Percentiles rank a stretch among this genome's conserved stretches.
Evolutionary conservation across 2,329 filamentous ascomycete genomes (phyloP).

Genomic region (Verticillium longisporum): DNA sequence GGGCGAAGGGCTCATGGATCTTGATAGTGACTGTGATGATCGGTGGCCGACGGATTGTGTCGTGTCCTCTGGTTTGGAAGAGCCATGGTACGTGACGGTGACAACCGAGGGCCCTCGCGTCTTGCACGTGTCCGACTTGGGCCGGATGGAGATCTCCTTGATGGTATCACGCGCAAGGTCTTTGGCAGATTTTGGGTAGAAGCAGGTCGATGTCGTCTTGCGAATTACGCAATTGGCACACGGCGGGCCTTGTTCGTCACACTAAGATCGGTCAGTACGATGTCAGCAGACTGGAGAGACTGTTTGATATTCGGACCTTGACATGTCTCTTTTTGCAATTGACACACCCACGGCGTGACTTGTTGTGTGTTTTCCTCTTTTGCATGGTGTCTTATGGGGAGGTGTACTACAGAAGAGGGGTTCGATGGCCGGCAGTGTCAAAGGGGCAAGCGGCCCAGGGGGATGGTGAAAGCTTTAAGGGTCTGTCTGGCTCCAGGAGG

Average conservation of each 20-base stretch:
- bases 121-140: not conserved
- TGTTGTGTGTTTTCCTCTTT: conserved; percentile 3
- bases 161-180: not conserved
- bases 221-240: conserved; percentile 24
- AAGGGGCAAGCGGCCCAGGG: too few species aligned
- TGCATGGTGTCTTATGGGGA: not conserved
- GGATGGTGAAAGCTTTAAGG: not conserved
- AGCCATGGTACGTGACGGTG: not conserved
- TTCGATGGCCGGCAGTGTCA: conserved; percentile 6
- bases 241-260: conserved; percentile 27
- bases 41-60: not conserved
- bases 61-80: not conserved
- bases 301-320: conserved; percentile 1
- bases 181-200: not conserved
- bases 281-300: not conserved
- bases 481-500: not conserved
- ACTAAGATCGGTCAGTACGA: conserved; percentile 15
- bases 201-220: conserved; percentile 1
- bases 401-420: not conserved
- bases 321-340: conserved; percentile 2
- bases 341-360: conserved; percentile 1
- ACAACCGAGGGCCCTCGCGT: not conserved
- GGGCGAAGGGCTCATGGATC: not conserved
- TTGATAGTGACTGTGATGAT: not conserved
- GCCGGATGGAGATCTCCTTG: not conserved